Evolutionary conservation across 192 early-diverging fungal genomes (phyloP), one percentile per base, ranked within the genome.

Genomic region (Oehlia diaphana): DNA sequence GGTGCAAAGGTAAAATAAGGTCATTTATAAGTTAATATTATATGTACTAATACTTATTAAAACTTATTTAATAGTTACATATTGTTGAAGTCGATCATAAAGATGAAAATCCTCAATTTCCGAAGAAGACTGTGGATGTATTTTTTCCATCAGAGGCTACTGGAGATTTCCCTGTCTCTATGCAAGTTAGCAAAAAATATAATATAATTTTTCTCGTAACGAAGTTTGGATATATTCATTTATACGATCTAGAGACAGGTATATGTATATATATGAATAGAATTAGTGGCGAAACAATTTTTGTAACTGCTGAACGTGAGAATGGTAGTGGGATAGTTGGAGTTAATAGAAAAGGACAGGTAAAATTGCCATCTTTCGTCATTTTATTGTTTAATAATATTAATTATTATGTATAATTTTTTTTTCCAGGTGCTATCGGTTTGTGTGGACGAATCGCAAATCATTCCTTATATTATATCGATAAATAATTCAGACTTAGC

Each of bases 261-360:
- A 91, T 92, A 23, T 96, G 96, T 84, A 92, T 99, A 70, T 99
- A 96, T 88, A 96, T 96, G 92, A 98, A 99, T 88, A 91, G 98
- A 75, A 98, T 98, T 80, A 95, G 93, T 82, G 94, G 94, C 26
- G 98, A 98, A 74, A 98, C 98, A n/a, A 95, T 99, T 72, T 99
- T 99, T 92, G 94, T 96, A 19, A 97, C 97, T 76, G 92, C 96
- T 61, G 96, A 96, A 82, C 90, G 96, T 76, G 91, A 96, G 65
- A 84, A 87, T 16, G 92, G 93, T 19, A 90, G 92, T 74, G 98
- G 98, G 65, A 91, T 99, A 35, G 94, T 99, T 80, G 96, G 92
- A 61, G 93, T 99, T 74, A 99, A 99, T 86, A 91, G 95, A 80
- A 97, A 96, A 84, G 98, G 98, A 66, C 95, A 96, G 86, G 92